Evolutionary conservation across 495 filamentous ascomycete genomes (phyloP).

Genomic region (Thermochaetoides thermophila): DNA sequence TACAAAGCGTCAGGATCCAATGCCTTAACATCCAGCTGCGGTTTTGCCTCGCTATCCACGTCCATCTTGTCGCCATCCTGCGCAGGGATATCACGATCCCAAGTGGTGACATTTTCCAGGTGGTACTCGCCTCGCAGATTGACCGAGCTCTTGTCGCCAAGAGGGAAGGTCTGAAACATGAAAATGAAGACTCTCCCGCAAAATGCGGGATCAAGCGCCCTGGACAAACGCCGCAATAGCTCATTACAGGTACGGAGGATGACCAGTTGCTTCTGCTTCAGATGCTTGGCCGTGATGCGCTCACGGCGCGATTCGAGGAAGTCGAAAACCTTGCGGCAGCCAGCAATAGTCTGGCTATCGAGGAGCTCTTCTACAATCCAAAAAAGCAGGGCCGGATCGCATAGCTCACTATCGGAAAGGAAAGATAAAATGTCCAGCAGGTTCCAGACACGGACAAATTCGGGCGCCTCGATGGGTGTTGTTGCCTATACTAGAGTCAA

Average conservation of each 20-base stretch:
- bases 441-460: conserved; percentile 78
- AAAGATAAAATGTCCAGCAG: conserved; percentile 79
- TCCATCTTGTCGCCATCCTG: conserved; percentile 46
- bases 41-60: conserved; percentile 28
- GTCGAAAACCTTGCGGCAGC: conserved; percentile 80
- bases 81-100: conserved; percentile 42
- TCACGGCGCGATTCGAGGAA: conserved; percentile 88
- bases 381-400: conserved; percentile 69
- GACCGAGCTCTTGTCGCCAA: conserved; percentile 92
- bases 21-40: conserved; percentile 15
- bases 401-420: conserved; percentile 72
- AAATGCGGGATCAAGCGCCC: conserved; percentile 92
- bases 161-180: conserved; percentile 89
- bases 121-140: conserved; percentile 95
- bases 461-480: conserved; percentile 54
- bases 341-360: conserved; percentile 85
- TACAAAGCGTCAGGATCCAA: conserved; percentile 64
- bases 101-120: conserved; percentile 83
- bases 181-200: conserved; percentile 96
- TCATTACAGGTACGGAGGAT: conserved; percentile 92
- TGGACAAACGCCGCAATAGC: conserved; percentile 73
- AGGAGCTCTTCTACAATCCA: conserved; percentile 89
- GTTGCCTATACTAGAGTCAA: conserved; percentile 33
- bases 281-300: conserved; percentile 69
- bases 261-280: conserved; percentile 70